Evolutionary conservation across 495 filamentous ascomycete genomes (phyloP).

Genomic region (Penicillium flavigenum): DNA sequence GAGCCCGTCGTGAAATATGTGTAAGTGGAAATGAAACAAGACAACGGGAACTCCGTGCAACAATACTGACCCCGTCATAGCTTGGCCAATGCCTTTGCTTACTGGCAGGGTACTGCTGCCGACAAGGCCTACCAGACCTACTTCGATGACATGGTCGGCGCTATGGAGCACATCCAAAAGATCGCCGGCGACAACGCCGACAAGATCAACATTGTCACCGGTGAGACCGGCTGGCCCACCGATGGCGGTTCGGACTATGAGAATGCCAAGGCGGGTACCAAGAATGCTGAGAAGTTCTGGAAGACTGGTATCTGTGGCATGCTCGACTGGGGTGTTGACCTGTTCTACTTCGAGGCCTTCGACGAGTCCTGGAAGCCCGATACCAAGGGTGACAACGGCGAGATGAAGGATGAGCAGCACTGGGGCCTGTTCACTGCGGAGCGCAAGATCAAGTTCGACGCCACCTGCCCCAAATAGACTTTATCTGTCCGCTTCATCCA

Average conservation of each 20-base stretch:
- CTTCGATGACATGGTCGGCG: slow-evolving; percentile 72
- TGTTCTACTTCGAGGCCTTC: slow-evolving; percentile 84
- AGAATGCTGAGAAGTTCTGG: slow-evolving; percentile 63
- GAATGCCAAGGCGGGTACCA: slow-evolving; percentile 59
- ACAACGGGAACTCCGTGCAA: neutral
- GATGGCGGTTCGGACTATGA: slow-evolving; percentile 64
- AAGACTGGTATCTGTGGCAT: slow-evolving; percentile 67
- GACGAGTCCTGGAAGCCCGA: slow-evolving; percentile 79
- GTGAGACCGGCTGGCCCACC: slow-evolving; percentile 73
- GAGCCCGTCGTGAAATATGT: slow-evolving; percentile 61
- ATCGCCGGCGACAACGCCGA: slow-evolving; percentile 52
- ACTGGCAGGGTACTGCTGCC: slow-evolving; percentile 72
- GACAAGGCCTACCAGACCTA: slow-evolving; percentile 66
- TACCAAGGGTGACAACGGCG: slow-evolving; percentile 66
- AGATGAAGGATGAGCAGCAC: slow-evolving; percentile 66
- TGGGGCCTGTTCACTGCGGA: slow-evolving; percentile 73
- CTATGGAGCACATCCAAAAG: slow-evolving; percentile 66
- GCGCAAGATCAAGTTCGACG: slow-evolving; percentile 61
- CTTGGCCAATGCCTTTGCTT: slow-evolving; percentile 78
- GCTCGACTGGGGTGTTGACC: slow-evolving; percentile 69
- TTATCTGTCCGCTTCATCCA: neutral
- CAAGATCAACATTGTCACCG: slow-evolving; percentile 67
- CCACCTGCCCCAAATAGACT: slow-evolving; percentile 47
- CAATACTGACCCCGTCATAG: slow-evolving; percentile 24
- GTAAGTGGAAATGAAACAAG: slow-evolving; percentile 29